Percentiles rank a stretch among this genome's conserved stretches.
These are phyloP conservation scores for Castanea sativa DNA, from an alignment of 306 rosid species.

Conservation along the genomic window DNA sequence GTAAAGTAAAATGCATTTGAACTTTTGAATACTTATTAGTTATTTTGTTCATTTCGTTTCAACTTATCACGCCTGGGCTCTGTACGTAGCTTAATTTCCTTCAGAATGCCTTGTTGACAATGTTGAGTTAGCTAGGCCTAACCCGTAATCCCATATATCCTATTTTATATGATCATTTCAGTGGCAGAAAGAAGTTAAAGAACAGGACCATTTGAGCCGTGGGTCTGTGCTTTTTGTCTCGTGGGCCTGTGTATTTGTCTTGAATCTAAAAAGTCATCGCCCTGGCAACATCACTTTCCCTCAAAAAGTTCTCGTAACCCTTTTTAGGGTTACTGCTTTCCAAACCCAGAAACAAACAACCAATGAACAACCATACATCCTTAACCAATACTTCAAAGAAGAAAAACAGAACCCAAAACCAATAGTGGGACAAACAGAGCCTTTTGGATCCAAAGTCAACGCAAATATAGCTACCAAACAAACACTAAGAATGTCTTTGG, in stretches of 20 bases:
- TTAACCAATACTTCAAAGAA: constrained; percentile 16
- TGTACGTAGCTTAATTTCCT: too few species aligned
- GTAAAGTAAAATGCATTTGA: too few species aligned
- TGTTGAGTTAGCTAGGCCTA: neutral
- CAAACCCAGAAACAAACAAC: constrained; percentile 25
- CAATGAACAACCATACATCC: constrained; percentile 19
- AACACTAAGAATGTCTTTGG: constrained; percentile 9
- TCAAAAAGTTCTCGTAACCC: constrained; percentile 2
- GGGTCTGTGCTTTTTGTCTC: constrained; percentile 17
- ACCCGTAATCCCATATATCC: neutral
- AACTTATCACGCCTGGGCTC: too few species aligned
- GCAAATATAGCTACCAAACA: constrained; percentile 19
- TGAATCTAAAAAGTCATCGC: constrained; percentile 12
- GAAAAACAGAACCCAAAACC: neutral
- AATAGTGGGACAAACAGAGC: constrained; percentile 24
- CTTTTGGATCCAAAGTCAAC: constrained; percentile 51
- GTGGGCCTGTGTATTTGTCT: neutral
- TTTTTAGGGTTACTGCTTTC: constrained; percentile 9
- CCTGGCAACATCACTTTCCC: constrained; percentile 29
- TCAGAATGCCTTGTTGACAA: neutral
- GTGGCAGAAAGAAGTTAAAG: neutral
- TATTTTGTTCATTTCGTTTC: too few species aligned
- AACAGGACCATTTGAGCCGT: neutral
- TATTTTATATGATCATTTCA: too few species aligned
- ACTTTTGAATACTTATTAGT: too few species aligned